Conservation (phyloP, 1,139 yeast genomes). For the Saccharomycopsis crataegensis region DNA sequence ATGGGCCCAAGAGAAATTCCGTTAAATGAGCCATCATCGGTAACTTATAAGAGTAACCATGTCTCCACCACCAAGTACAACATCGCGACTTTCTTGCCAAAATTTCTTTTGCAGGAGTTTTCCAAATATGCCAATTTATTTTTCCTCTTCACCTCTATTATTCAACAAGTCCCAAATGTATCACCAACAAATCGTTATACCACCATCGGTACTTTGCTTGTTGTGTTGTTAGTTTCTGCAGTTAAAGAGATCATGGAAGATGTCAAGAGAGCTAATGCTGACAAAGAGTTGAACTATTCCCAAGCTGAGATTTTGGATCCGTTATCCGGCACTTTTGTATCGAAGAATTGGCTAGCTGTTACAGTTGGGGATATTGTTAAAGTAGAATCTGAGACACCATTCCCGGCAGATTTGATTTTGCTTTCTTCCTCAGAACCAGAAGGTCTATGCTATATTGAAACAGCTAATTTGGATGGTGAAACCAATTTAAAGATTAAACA, state of each 20-base stretch:
- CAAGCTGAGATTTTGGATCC: slow-evolving; percentile 63
- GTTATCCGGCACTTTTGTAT: slow-evolving; percentile 49
- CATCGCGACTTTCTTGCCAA: slow-evolving; percentile 86
- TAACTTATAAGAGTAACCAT: slow-evolving; percentile 63
- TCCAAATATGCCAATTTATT: slow-evolving; percentile 95
- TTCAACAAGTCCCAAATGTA: slow-evolving; percentile 95
- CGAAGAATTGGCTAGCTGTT: slow-evolving; percentile 78
- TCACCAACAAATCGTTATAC: slow-evolving; percentile 96
- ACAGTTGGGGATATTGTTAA: slow-evolving; percentile 87
- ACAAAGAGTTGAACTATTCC: slow-evolving; percentile 80
- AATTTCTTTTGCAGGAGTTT: slow-evolving; percentile 92
- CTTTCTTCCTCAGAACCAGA: slow-evolving; percentile 95
- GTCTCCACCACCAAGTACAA: slow-evolving; percentile 97
- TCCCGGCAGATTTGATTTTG: slow-evolving; percentile 88
- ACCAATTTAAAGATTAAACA: slow-evolving; percentile 95
- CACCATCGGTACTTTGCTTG: slow-evolving; percentile 81
- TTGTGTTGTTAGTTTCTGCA: slow-evolving; percentile 86
- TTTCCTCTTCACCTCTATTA: slow-evolving; percentile 83
- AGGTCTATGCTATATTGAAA: slow-evolving; percentile 94
- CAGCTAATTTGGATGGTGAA: slow-evolving; percentile 97
- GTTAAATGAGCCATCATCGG: slow-evolving; percentile 15
- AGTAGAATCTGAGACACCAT: slow-evolving; percentile 79
- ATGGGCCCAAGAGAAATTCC: slow-evolving; percentile 17
- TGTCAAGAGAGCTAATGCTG: slow-evolving; percentile 80
- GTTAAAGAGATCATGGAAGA: slow-evolving; percentile 89